These are phyloP conservation scores for Asterophora lycoperdoides DNA, from an alignment of 768 basidiomycete species.

Conservation along the genomic window DNA sequence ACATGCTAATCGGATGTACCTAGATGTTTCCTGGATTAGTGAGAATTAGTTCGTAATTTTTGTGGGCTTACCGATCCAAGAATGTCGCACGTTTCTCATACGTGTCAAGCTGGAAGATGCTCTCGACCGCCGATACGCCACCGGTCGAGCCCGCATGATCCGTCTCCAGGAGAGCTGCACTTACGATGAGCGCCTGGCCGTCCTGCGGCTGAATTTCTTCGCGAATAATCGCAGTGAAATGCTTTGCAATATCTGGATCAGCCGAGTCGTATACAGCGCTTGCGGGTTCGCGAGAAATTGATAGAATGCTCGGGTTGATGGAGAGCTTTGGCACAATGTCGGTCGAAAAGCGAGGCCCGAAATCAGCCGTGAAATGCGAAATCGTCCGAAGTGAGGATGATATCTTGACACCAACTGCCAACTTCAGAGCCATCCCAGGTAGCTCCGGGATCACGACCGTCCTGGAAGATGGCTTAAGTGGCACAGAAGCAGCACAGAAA, in stretches of 20 bases:
- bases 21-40: conserved; percentile 14
- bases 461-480: conserved; percentile 21
- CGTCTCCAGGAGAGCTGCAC: conserved; percentile 49
- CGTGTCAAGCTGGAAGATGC: conserved; percentile 42
- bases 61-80: conserved; percentile 37
- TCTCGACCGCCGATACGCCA: conserved; percentile 44
- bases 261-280: conserved; percentile 42
- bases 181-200: conserved; percentile 44
- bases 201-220: conserved; percentile 35
- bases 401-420: conserved; percentile 53
- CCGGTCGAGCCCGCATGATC: conserved; percentile 39
- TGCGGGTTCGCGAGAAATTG: conserved; percentile 44
- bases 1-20: conserved; percentile 49
- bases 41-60: background rate
- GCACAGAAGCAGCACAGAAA: background rate
- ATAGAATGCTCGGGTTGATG: conserved; percentile 37
- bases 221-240: conserved; percentile 48
- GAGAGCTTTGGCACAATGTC: conserved; percentile 47
- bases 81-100: conserved; percentile 42
- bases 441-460: conserved; percentile 45
- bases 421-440: conserved; percentile 43
- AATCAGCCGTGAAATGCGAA: conserved; percentile 54
- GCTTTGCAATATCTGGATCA: conserved; percentile 46
- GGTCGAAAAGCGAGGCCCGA: conserved; percentile 52
- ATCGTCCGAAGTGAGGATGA: conserved; percentile 56